These are phyloP conservation scores for Nicotiana sylvestris DNA, from an alignment of 257 asterid genomes.

Conservation along the genomic window DNA sequence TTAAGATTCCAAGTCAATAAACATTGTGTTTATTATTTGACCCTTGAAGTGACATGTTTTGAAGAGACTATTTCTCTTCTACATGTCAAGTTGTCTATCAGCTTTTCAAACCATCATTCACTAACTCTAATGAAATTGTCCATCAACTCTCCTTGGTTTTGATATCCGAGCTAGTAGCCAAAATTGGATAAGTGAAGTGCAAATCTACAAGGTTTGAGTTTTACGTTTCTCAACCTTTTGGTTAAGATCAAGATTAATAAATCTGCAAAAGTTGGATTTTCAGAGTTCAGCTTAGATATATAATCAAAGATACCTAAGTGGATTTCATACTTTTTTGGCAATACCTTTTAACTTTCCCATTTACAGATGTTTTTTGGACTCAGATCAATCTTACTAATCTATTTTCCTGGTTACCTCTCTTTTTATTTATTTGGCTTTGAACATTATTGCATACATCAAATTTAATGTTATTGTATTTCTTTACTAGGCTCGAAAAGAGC, in stretches of 20 bases:
- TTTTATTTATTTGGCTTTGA: neutral
- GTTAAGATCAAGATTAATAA: neutral
- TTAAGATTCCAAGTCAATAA: neutral
- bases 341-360: neutral
- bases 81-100: neutral
- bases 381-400: neutral
- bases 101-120: neutral
- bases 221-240: neutral
- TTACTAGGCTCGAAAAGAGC: slow-evolving; percentile 53
- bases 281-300: neutral
- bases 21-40: neutral
- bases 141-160: neutral
- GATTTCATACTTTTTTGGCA: neutral
- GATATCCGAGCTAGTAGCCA: neutral
- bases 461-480: neutral
- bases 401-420: neutral
- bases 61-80: neutral
- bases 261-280: neutral
- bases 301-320: neutral
- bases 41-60: neutral
- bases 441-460: neutral
- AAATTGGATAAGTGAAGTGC: neutral
- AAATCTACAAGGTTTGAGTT: neutral
- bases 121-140: neutral
- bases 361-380: neutral